Conservation (phyloP, 2,329 filamentous ascomycete species). For the Conoideocrella luteorostrata region DNA sequence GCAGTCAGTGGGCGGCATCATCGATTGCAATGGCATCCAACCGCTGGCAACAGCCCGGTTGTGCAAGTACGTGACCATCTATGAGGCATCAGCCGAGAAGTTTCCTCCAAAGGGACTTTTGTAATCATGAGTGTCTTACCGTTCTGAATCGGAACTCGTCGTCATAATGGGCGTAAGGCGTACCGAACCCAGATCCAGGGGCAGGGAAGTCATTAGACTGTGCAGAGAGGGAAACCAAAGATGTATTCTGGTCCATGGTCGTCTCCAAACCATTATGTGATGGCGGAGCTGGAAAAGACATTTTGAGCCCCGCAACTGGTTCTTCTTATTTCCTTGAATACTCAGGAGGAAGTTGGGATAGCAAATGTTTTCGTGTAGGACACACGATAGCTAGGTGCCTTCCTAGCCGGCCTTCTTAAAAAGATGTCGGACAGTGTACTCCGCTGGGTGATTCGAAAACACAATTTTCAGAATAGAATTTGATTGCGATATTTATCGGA, state of each 20-base stretch:
- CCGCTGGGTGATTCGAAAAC: background rate
- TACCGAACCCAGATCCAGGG: background rate
- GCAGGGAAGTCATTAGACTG: slow-evolving; percentile 2
- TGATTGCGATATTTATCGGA: background rate
- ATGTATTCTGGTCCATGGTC: slow-evolving; percentile 7
- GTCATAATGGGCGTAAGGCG: slow-evolving; percentile 13
- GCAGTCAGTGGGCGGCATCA: slow-evolving; percentile 14
- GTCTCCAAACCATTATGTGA: background rate
- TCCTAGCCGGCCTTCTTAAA: background rate
- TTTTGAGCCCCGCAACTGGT: too few species aligned
- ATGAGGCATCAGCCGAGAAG: background rate
- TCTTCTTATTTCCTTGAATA: too few species aligned
- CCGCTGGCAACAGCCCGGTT: slow-evolving; percentile 21
- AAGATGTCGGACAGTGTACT: background rate
- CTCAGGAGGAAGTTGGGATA: too few species aligned
- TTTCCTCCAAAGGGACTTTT: background rate
- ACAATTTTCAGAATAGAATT: background rate
- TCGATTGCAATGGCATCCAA: slow-evolving; percentile 20
- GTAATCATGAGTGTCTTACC: slow-evolving; percentile 13
- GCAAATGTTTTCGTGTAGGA: background rate
- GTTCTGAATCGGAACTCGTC: slow-evolving; percentile 25
- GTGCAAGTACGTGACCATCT: slow-evolving; percentile 27
- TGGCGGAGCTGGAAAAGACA: slow-evolving; percentile 6
- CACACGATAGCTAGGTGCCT: background rate
- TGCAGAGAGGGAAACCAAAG: slow-evolving; percentile 6